Evolutionary conservation across 2,329 filamentous ascomycete genomes (phyloP).

Genomic region (Penicillium sp.): DNA sequence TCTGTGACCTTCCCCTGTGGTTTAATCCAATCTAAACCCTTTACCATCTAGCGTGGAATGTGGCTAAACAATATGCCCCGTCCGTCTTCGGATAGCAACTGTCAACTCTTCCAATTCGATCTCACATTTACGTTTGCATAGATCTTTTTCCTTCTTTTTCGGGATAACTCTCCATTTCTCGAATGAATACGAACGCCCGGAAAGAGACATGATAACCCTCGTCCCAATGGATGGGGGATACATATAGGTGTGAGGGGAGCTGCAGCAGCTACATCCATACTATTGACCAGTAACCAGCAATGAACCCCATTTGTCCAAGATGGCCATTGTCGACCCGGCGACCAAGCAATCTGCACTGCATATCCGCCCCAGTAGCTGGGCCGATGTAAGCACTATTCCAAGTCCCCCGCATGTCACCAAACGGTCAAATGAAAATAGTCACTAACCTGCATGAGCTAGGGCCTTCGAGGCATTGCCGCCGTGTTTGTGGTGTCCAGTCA

Average conservation of each 20-base stretch:
- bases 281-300: constrained; percentile 7
- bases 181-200: not conserved
- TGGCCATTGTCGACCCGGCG: constrained; percentile 8
- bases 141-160: no score
- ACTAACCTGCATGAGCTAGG: constrained; percentile 35
- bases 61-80: not conserved
- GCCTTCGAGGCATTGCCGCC: constrained; percentile 55
- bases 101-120: constrained; percentile 5
- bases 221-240: not conserved
- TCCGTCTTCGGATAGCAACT: constrained; percentile 6
- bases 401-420: not conserved
- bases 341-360: constrained; percentile 7
- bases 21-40: not conserved
- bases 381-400: constrained; percentile 17
- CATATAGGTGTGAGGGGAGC: constrained; percentile 5
- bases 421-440: not conserved
- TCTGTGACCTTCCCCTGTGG: not conserved
- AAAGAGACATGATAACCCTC: constrained; percentile 2
- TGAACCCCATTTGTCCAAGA: constrained; percentile 3
- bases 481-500: constrained; percentile 55
- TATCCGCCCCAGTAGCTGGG: constrained; percentile 18
- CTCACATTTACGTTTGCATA: constrained; percentile 1
- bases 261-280: constrained; percentile 5
- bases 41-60: constrained; percentile 1
- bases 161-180: not conserved